These are phyloP conservation scores for Pyracantha coccinea DNA, from an alignment of 331 rosid genomes.

Conservation along the genomic window DNA sequence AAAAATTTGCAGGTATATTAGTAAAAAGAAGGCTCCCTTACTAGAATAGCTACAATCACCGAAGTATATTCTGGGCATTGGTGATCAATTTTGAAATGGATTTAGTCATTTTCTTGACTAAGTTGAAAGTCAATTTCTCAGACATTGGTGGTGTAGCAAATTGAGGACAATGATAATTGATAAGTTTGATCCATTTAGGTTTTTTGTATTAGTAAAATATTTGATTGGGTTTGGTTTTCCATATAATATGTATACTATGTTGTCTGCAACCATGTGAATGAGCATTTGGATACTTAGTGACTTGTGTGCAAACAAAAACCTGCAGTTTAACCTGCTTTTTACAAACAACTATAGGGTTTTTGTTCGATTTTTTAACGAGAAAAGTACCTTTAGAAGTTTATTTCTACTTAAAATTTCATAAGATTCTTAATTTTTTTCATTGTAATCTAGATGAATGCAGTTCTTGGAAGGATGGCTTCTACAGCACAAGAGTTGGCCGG, in stretches of 20 bases:
- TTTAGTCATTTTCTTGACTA: not conserved
- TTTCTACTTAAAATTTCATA: not conserved
- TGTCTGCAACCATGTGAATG: not conserved
- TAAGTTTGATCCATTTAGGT: not conserved
- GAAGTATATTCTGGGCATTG: not conserved
- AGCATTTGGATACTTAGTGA: not conserved
- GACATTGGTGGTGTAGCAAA: not conserved
- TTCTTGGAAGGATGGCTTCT: constrained; percentile 86
- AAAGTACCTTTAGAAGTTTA: not conserved
- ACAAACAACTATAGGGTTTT: too few relatives aligned
- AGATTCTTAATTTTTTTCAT: constrained; percentile 5
- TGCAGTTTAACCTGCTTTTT: not conserved
- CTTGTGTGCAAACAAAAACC: not conserved
- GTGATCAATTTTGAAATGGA: not conserved
- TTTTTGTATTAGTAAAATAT: not conserved
- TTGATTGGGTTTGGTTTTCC: not conserved
- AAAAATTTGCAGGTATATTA: constrained; percentile 72
- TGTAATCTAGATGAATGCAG: constrained; percentile 73
- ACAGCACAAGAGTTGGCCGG: constrained; percentile 85
- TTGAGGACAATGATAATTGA: not conserved
- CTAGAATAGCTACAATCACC: not conserved
- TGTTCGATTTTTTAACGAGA: not conserved
- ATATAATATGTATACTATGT: not conserved
- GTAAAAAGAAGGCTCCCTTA: not conserved
- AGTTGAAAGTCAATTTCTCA: not conserved